Evolutionary conservation across 2,329 filamentous ascomycete species (phyloP).

Genomic region (Fusarium paranaense): DNA sequence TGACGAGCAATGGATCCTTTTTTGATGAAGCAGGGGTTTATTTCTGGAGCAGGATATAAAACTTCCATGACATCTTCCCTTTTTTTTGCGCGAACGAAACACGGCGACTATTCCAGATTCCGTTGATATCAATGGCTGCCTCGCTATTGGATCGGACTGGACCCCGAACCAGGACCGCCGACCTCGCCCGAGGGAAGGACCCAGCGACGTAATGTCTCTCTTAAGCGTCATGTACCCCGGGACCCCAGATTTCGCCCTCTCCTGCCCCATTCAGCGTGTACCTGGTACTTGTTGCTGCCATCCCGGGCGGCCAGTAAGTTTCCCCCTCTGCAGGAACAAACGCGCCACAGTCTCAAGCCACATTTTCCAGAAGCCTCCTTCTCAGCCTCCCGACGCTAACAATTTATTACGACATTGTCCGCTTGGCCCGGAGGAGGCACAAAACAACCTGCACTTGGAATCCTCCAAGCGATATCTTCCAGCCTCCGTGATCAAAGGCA

Average conservation of each 20-base stretch:
- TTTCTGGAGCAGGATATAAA: neutral
- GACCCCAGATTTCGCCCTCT: neutral
- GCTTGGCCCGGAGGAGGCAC: neutral
- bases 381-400: neutral
- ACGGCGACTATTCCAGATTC: constrained; percentile 6
- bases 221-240: neutral
- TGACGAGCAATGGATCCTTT: constrained; percentile 1
- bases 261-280: neutral
- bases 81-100: neutral
- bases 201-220: neutral
- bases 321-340: neutral
- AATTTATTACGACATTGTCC: neutral
- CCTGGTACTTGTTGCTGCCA: neutral
- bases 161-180: constrained; percentile 33
- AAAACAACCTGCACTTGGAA: neutral
- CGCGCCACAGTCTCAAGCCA: neutral
- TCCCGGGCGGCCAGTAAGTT: neutral
- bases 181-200: constrained; percentile 20
- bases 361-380: neutral
- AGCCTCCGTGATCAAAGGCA: neutral
- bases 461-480: neutral
- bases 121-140: constrained; percentile 1
- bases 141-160: constrained; percentile 33
- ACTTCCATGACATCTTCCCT: neutral
- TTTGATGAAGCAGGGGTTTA: constrained; percentile 5